phyloP scores from a whole-genome alignment of 2,329 filamentous ascomycete species.

The Capronia epimyces region DNA sequence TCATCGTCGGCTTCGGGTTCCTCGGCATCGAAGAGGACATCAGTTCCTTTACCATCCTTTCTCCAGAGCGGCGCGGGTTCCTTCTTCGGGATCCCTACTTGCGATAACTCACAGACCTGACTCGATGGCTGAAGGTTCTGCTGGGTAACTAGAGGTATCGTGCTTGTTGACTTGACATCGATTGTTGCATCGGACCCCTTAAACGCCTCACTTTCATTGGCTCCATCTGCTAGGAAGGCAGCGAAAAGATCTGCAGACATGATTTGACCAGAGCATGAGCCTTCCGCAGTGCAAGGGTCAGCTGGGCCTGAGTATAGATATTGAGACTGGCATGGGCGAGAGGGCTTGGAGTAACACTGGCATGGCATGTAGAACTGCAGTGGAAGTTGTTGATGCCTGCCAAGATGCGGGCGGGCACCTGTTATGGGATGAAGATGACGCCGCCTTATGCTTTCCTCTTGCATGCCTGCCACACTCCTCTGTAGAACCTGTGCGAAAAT shows the following conservation, averaged over 20 bases:
- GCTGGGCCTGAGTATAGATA: not conserved
- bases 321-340: no score
- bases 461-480: no score
- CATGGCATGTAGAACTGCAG: not conserved
- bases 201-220: not conserved
- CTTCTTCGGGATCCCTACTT: not conserved
- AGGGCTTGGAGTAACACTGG: no score
- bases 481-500: no score
- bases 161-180: not conserved
- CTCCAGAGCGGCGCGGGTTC: constrained; percentile 17
- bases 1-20: constrained; percentile 46
- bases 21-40: constrained; percentile 63
- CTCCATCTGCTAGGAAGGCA: constrained; percentile 40
- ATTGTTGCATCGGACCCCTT: not conserved
- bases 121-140: not conserved
- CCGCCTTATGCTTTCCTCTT: no score
- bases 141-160: not conserved
- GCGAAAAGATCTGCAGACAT: constrained; percentile 54
- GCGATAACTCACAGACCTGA: not conserved
- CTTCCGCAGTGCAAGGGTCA: not conserved
- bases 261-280: not conserved
- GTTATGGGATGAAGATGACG: no score
- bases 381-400: not conserved
- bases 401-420: no score
- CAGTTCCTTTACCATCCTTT: constrained; percentile 29